Evolutionary conservation across 2,329 filamentous ascomycete species (phyloP), one percentile per base, ranked within the genome.

Genomic region (Aschersonia sp.): DNA sequence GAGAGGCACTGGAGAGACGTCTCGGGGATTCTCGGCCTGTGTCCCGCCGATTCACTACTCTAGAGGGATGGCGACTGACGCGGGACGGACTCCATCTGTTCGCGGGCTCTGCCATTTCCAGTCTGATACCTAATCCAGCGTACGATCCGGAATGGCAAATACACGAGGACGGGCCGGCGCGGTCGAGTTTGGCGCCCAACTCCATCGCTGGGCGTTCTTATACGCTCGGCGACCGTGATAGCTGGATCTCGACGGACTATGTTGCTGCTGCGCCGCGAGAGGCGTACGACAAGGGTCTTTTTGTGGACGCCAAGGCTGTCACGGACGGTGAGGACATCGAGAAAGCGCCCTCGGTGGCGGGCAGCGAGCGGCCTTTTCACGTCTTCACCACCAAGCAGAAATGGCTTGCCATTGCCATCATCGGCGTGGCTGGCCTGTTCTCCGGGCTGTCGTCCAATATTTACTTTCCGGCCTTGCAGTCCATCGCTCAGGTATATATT

Each of bases 371-470:
- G 28, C 47, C 47, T n/a, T 46, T 30, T 12, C 49, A 50, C 29
- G 41, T 48, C 38, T 50, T 50, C 28, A 41, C 42, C 10, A 47
- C 30, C 9, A n/a, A 30, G 5, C 38, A 52, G 31, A 75, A 73
- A 55, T 63, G 67, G 50, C 55, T 68, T 51, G 66, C 75, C 35
- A 66, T 74, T 30, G 62, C 68, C 55, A 70, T 72, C 46, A 68
- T 74, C 30, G 67, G 71, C 2, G 55, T 71, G 1, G 74, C 72
- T 1, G 70, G 69, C 1, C 60, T 77, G 31, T 75, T 78, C 59
- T 75, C 73, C 3, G 73, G 74, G 1, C 53, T 73, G 9, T 71
- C 72, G 3, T 68, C 67, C 32, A 73, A 70, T 50, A 74, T 77
- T 46, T 76, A 75, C 58, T 65, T 72, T 45, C 70, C 72, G 1